Conservation (phyloP, 2,329 filamentous ascomycete species). For the Stagonosporopsis tanaceti region DNA sequence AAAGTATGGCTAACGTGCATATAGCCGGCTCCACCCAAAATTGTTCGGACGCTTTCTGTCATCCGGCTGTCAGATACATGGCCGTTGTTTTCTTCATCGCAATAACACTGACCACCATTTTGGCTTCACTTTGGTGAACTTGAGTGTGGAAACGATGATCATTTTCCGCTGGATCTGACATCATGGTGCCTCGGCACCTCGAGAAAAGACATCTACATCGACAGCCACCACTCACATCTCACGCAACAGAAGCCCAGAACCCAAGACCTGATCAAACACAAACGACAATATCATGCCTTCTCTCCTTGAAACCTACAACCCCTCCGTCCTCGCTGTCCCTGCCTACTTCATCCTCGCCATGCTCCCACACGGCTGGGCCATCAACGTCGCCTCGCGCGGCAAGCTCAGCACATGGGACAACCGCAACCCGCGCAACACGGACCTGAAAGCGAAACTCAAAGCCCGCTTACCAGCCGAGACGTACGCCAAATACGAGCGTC, state of each 20-base stretch:
- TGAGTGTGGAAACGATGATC: neutral
- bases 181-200: conserved; percentile 25
- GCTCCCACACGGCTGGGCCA: conserved; percentile 52
- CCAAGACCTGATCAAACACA: neutral
- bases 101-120: conserved; percentile 1
- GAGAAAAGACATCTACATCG: neutral
- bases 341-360: conserved; percentile 54
- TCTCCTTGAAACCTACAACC: conserved; percentile 41
- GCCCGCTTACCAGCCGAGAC: conserved; percentile 47
- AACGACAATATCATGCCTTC: neutral
- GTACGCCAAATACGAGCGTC: conserved; percentile 55
- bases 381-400: conserved; percentile 49
- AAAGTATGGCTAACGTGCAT: neutral
- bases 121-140: conserved; percentile 2
- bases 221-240: neutral
- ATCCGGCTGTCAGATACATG: conserved; percentile 4
- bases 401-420: conserved; percentile 53
- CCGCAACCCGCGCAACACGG: conserved; percentile 51
- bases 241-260: neutral
- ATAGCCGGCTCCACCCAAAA: neutral
- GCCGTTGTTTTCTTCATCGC: conserved; percentile 2
- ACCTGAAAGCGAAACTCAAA: conserved; percentile 47
- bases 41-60: conserved; percentile 6
- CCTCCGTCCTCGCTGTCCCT: conserved; percentile 56
- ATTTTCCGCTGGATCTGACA: conserved; percentile 4